Evolutionary conservation across 371 early-diverging fungal species (phyloP).

Genomic region (Chytridium lagenaria): DNA sequence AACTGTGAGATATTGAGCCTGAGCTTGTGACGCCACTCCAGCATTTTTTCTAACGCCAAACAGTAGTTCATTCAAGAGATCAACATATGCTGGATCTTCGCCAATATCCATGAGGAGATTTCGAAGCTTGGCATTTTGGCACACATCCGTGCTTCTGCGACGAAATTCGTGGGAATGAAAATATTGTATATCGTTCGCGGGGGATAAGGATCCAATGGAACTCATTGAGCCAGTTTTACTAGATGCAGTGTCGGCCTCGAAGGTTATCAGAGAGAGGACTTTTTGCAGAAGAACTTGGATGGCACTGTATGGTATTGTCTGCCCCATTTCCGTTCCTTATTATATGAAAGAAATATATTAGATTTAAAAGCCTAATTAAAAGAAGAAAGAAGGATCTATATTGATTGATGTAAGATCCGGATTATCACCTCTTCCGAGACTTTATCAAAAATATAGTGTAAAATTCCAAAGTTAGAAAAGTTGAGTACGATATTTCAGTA

Average conservation of each 20-base stretch:
- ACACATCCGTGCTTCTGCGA: neutral
- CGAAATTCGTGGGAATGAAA: neutral
- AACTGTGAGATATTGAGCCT: too few relatives aligned
- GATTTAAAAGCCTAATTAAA: neutral
- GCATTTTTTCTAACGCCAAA: neutral
- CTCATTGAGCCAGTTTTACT: neutral
- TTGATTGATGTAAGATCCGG: neutral
- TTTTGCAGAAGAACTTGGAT: neutral
- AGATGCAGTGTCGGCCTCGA: neutral
- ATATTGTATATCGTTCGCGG: neutral
- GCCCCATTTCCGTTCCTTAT: constrained; percentile 1
- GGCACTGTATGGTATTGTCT: neutral
- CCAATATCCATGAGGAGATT: neutral
- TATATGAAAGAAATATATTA: neutral
- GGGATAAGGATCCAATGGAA: neutral
- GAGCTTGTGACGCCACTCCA: neutral
- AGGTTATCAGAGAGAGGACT: neutral
- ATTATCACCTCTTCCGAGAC: neutral
- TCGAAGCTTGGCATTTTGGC: neutral
- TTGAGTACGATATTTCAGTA: too few relatives aligned
- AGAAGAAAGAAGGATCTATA: constrained; percentile 1
- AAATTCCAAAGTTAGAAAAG: neutral
- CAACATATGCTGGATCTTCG: neutral
- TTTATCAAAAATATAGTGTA: too few relatives aligned
- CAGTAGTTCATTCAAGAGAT: neutral